These are phyloP conservation scores for Calonectria ilicicola DNA, from an alignment of 2,329 filamentous ascomycete genomes.

Conservation along the genomic window DNA sequence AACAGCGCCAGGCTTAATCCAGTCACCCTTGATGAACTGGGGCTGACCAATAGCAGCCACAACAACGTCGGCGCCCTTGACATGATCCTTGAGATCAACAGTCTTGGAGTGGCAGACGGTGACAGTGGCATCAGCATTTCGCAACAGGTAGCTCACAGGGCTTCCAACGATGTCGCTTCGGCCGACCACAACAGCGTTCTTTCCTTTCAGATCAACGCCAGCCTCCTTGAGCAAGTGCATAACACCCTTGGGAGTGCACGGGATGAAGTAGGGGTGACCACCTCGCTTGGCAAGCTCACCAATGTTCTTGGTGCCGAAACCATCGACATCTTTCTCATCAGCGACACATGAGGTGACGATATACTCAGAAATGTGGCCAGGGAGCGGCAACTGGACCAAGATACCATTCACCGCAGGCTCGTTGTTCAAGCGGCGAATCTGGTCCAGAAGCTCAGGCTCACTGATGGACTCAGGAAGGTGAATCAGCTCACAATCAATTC, in stretches of 20 bases:
- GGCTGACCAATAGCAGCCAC: conserved; percentile 92
- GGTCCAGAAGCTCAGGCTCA: conserved; percentile 87
- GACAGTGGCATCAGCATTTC: conserved; percentile 96
- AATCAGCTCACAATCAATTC: conserved; percentile 88
- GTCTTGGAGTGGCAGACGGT: conserved; percentile 96
- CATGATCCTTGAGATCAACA: conserved; percentile 74
- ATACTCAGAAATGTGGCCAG: conserved; percentile 91
- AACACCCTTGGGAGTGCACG: conserved; percentile 96
- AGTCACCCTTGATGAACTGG: conserved; percentile 91
- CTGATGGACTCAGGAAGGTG: conserved; percentile 85
- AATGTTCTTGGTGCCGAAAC: conserved; percentile 94
- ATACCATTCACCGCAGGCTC: conserved; percentile 90
- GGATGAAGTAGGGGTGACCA: conserved; percentile 87
- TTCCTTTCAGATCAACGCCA: conserved; percentile 86
- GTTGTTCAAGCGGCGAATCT: conserved; percentile 86
- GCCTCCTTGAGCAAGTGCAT: conserved; percentile 91
- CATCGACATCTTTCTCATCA: conserved; percentile 97
- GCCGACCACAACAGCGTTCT: conserved; percentile 94
- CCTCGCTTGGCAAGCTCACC: conserved; percentile 97
- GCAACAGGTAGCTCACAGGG: conserved; percentile 94
- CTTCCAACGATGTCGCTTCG: conserved; percentile 98
- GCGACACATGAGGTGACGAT: conserved; percentile 89
- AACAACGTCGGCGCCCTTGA: conserved; percentile 89
- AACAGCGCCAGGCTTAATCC: conserved; percentile 93
- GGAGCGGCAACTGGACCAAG: conserved; percentile 92